Conservation (phyloP, 2,329 filamentous ascomycete genomes). For the Fusarium circinatum region DNA sequence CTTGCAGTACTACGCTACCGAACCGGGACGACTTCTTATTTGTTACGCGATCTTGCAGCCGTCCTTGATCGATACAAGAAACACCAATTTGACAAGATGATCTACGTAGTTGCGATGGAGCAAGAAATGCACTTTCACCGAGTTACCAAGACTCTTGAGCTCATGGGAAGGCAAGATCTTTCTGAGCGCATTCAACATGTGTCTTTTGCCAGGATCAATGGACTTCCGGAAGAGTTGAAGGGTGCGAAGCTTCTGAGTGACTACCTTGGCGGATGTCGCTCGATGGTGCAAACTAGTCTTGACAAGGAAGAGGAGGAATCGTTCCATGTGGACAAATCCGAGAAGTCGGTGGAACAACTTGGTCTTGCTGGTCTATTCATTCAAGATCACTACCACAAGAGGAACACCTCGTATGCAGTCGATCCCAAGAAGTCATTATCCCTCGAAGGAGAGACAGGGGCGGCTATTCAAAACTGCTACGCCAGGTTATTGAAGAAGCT, state of each 20-base stretch:
- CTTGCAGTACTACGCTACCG: conserved; percentile 74
- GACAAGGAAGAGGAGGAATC: conserved; percentile 15
- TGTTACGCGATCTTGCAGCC: conserved; percentile 78
- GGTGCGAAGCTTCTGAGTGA: conserved; percentile 32
- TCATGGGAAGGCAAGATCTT: conserved; percentile 50
- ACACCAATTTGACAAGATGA: conserved; percentile 78
- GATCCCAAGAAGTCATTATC: conserved; percentile 49
- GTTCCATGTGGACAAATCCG: conserved; percentile 11
- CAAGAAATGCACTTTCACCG: conserved; percentile 79
- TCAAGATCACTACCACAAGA: conserved; percentile 44
- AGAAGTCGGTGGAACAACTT: conserved; percentile 20
- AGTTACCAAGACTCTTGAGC: conserved; percentile 68
- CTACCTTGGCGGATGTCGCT: conserved; percentile 27
- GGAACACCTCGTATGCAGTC: conserved; percentile 34
- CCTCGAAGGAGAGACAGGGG: background rate
- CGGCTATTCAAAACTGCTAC: background rate
- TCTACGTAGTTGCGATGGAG: conserved; percentile 78
- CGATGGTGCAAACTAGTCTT: background rate
- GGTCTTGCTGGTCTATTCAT: conserved; percentile 29
- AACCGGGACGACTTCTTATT: conserved; percentile 54
- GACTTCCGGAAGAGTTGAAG: conserved; percentile 25
- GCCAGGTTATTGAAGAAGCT: background rate
- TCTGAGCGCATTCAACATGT: conserved; percentile 49
- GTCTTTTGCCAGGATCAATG: conserved; percentile 65
- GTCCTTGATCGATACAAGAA: conserved; percentile 69